These are phyloP conservation scores for Erodium trifolium DNA, from an alignment of 441 rosid species.

Conservation along the genomic window DNA sequence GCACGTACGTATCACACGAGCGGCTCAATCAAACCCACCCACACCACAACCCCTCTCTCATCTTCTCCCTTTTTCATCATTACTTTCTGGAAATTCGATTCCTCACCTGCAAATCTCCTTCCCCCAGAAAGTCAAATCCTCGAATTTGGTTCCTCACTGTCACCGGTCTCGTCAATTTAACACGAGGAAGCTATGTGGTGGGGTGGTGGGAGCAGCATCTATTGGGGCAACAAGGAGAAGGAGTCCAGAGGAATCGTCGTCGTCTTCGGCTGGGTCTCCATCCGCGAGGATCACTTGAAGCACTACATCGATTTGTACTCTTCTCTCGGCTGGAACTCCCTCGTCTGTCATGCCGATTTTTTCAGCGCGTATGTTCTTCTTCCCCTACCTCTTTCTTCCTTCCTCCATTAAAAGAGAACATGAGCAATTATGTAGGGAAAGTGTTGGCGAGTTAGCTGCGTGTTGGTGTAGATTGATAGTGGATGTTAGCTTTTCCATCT, in stretches of 20 bases:
- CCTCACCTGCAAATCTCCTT: neutral
- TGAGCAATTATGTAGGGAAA: neutral
- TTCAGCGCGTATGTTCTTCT: neutral
- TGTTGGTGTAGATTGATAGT: neutral
- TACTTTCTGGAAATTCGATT: conserved; percentile 2
- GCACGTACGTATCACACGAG: neutral
- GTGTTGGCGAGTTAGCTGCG: neutral
- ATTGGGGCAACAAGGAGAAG: neutral
- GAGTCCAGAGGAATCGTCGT: conserved; percentile 5
- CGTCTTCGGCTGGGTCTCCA: neutral
- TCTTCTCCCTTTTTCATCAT: neutral
- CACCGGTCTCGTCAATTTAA: neutral
- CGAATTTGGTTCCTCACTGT: neutral
- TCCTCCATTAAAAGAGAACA: too few species aligned
- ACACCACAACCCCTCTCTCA: neutral
- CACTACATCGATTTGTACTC: conserved; percentile 4
- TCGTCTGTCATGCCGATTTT: conserved; percentile 6
- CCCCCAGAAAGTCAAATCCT: neutral
- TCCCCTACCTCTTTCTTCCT: too few species aligned
- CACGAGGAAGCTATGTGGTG: neutral
- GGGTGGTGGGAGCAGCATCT: conserved; percentile 2
- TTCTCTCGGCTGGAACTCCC: neutral
- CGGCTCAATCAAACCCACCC: neutral
- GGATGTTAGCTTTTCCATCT: neutral
- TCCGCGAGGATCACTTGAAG: neutral